phyloP scores from a whole-genome alignment of 2,329 filamentous ascomycete genomes.

The Trichophyton simii region DNA sequence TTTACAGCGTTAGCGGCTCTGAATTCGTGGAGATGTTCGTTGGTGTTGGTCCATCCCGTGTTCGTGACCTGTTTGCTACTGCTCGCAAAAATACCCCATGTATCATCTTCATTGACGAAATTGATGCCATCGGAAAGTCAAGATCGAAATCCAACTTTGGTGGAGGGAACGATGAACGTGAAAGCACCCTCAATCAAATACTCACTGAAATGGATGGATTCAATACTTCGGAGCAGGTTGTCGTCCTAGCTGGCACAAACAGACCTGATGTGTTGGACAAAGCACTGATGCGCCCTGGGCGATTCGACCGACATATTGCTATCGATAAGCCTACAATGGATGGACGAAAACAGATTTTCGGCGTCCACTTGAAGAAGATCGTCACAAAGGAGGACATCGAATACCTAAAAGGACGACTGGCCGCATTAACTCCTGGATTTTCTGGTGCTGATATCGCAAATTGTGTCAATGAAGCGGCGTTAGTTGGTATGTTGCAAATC shows the following conservation, averaged over 20 bases:
- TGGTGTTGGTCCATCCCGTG: constrained; percentile 89
- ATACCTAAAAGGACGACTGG: constrained; percentile 72
- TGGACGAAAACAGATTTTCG: constrained; percentile 89
- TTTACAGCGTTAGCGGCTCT: constrained; percentile 96
- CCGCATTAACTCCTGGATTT: constrained; percentile 89
- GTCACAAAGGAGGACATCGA: constrained; percentile 84
- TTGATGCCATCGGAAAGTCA: constrained; percentile 91
- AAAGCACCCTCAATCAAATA: constrained; percentile 95
- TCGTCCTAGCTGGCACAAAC: constrained; percentile 94
- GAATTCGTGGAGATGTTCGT: constrained; percentile 99
- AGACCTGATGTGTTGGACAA: constrained; percentile 88
- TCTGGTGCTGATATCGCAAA: constrained; percentile 97
- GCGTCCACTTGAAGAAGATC: constrained; percentile 87
- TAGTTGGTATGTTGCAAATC: constrained; percentile 59
- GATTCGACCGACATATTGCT: constrained; percentile 90
- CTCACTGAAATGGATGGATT: constrained; percentile 99
- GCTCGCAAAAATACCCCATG: constrained; percentile 93
- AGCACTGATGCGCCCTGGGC: constrained; percentile 88
- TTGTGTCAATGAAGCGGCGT: constrained; percentile 90
- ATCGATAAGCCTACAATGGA: constrained; percentile 96
- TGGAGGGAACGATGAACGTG: constrained; percentile 91
- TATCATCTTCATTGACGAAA: constrained; percentile 99
- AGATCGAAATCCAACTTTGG: constrained; percentile 70
- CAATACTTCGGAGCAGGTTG: constrained; percentile 91
- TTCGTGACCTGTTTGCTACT: constrained; percentile 86